Conservation (phyloP, 257 asterid species). For the Solanum chmielewskii region DNA sequence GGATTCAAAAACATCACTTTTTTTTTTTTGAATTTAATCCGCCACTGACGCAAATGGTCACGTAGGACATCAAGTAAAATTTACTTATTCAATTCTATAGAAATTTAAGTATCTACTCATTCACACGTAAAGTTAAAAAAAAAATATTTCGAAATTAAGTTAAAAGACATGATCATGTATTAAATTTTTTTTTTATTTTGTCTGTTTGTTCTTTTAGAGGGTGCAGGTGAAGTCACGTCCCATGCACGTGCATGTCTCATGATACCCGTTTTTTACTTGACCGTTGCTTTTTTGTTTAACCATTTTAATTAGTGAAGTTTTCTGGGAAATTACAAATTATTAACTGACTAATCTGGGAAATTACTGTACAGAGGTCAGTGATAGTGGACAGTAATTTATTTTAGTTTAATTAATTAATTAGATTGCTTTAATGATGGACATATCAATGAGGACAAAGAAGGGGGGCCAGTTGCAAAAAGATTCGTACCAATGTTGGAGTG, state of each 20-base stretch:
- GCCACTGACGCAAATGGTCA: neutral
- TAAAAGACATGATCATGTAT: neutral
- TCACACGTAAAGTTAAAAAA: neutral
- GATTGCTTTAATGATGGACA: neutral
- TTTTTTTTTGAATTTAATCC: too few relatives aligned
- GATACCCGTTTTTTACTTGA: constrained; percentile 9
- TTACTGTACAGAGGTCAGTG: neutral
- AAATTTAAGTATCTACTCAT: neutral
- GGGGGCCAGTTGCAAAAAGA: neutral
- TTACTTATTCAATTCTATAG: neutral
- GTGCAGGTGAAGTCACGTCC: constrained; percentile 24
- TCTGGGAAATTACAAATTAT: neutral
- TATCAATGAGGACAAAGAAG: neutral
- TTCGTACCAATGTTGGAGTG: neutral
- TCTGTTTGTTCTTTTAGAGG: neutral
- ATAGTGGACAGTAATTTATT: neutral
- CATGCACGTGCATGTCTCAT: constrained; percentile 46
- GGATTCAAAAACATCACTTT: too few relatives aligned
- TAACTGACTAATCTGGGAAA: neutral
- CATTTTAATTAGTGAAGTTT: neutral
- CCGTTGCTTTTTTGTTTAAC: constrained; percentile 5
- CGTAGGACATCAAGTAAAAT: neutral
- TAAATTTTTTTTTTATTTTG: neutral
- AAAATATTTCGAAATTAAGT: neutral
- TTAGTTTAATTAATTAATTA: neutral